Evolutionary conservation across 2,329 filamentous ascomycete genomes (phyloP), one percentile per base, ranked within the genome.

Genomic region (Grosmannia clavigera): DNA sequence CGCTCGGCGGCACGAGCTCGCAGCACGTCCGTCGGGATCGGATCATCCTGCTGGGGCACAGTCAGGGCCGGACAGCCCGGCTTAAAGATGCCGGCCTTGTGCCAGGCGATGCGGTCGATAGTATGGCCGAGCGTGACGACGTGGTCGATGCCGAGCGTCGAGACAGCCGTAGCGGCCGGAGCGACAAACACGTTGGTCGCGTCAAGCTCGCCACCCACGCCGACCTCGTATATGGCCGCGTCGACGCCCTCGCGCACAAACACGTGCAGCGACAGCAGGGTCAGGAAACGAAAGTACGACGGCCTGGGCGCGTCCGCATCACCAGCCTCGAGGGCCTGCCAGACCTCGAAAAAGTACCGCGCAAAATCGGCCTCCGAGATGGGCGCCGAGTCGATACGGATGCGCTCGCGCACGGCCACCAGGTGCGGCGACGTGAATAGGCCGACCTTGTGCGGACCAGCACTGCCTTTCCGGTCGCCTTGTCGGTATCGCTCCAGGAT

Each of bases 41-140:
- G 43, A 19, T 75, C 69, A 60, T 76, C 71, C 0, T 76, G 76
- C 3, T 80, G 80, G 43, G 65, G 61, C 3, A 67, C 59, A 0
- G 86, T 85, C 62, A 88, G 88, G 2, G 81, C 83, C 29, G 79
- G 78, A 5, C 80, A 74, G 2, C 78, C 80, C 0, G 66, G 55
- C 70, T 87, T 89, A 71, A 87, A 82, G 58, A 89, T 84, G 1
- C 86, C 86, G 1, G 82, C 81, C 71, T 89, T 89, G 70, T 89
- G 84, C 85, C 86, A 88, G 1, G 85, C 83, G 64, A 89, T 87
- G 69, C 83, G 77, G 48, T 81, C 81, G 5, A 88, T 72, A 0
- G 82, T 86, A 25, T 78, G 71, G 10, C 86, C 86, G 1, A 90
- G 75, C 25, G 78, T 76, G 55, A 76, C 76, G 40, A 86, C 78